Evolutionary conservation across 2,329 filamentous ascomycete species (phyloP), one percentile per base, ranked within the genome.

Genomic region (Trichophyton schoenleinii): DNA sequence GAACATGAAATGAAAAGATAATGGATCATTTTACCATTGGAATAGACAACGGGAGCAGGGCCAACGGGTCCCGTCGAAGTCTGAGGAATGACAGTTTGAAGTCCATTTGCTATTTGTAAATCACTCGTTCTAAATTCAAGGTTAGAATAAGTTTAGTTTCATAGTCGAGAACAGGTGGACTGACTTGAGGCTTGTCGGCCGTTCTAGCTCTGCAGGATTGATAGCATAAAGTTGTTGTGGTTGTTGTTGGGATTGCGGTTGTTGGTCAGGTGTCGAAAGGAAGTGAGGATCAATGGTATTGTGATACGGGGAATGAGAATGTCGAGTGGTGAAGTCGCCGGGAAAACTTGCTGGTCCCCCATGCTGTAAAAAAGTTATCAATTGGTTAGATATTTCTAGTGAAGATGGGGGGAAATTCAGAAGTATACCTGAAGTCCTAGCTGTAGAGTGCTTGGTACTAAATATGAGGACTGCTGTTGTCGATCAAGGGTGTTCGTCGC

Each of bases 261-360:
- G 58, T 28, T 63, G 61, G 8, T 59, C 57, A 2, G 63, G 61
- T 3, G 68, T 42, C 7, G 70, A 71, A 4, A 76, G 68, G 44
- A 72, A 75, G 36, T 73, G 73, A 0, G 74, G 74, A 57, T 76
- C 71, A 55, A 76, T 76, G 3, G 73, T 75, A 36, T 69, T 71
- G 60, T 73, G 70, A 49, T 68, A 70, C 13, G 64, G 60, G 15
- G 70, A 63, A 52, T 61, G 64, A 2, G 64, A 62, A 18, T 66
- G 63, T 25, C 64, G 61, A 11, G 68, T 65, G 11, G 67, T 28
- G 59, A 70, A 76, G 28, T 71, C 68, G 57, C 68, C 68, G 3
- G 68, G 62, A 44, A 73, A 70, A 58, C 70, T 67, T 25, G 73
- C 68, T 9, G 67, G 66, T 42, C 8, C 31, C 6, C 46, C 46